These are phyloP conservation scores for Aspergillus clavatus DNA, from an alignment of 2,329 filamentous ascomycete genomes.

Conservation along the genomic window DNA sequence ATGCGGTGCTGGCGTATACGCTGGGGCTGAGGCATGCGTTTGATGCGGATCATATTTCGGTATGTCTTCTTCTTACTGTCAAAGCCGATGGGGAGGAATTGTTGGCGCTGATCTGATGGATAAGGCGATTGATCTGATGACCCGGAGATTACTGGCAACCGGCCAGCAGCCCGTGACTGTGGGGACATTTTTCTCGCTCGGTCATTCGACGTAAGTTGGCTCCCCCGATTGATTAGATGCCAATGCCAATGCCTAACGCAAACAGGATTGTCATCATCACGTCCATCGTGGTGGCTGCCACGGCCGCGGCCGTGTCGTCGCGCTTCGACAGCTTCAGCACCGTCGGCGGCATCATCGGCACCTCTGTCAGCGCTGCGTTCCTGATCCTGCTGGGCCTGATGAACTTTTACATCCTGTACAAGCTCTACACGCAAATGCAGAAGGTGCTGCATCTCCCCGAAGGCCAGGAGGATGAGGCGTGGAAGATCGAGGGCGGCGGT, in stretches of 20 bases:
- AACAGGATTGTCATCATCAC: conserved; percentile 74
- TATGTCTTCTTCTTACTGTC: conserved; percentile 29
- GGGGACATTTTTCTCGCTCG: conserved; percentile 89
- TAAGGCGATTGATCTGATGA: conserved; percentile 88
- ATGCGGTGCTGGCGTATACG: conserved; percentile 80
- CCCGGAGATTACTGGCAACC: conserved; percentile 76
- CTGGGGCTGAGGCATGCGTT: conserved; percentile 91
- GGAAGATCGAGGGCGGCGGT: conserved; percentile 71
- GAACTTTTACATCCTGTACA: conserved; percentile 80
- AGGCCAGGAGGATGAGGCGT: conserved; percentile 48
- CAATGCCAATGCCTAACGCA: conserved; percentile 1
- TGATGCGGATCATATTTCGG: conserved; percentile 86
- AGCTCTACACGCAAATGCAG: conserved; percentile 65
- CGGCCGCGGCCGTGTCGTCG: conserved; percentile 73
- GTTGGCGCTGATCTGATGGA: conserved; percentile 23
- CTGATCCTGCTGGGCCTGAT: conserved; percentile 75
- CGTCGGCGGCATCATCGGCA: conserved; percentile 85
- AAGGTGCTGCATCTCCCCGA: conserved; percentile 51
- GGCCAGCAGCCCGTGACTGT: conserved; percentile 86
- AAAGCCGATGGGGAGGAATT: too few species aligned
- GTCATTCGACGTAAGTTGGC: conserved; percentile 70
- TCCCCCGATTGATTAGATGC: not conserved
- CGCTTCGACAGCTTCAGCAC: conserved; percentile 75
- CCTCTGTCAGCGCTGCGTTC: conserved; percentile 77
- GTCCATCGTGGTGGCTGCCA: conserved; percentile 86